Base-by-base conservation (phyloP, 805 yeast species). In the Myxozyma kluyveri region DNA sequence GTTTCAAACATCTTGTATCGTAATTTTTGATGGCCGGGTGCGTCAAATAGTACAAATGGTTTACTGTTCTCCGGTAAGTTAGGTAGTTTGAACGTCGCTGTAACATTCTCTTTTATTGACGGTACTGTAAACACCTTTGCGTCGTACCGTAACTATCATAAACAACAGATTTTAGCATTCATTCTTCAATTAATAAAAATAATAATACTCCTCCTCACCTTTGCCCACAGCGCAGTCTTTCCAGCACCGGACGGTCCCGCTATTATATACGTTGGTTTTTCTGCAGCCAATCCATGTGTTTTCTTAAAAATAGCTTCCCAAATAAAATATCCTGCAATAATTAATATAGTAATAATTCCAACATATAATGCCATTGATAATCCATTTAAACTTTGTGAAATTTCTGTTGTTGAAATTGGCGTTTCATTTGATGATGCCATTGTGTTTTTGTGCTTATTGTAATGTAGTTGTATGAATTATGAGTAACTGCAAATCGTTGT, bases 21-120 rank as follows among this genome's bases (percentile, higher is more conserved):
- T 60, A 90, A 79, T 68, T 88, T 88, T 49, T 78, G 71, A 69
- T 86, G 89, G n/a, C 97, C 96, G 1, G 99, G 99, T 56, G 82
- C 82, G 63, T 91, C 98, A 46, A 84, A 75, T 36, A 90, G 67
- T 55, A 76, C 79, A 63, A 72, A 76, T 50, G 63, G 69, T 52
- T 67, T 74, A 60, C 64, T 69, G 43, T 57, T 71, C 6, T 55
- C 65, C 3, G 68, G 65, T 1, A 69, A 69, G 4, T 69, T 63
- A 9, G 79, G 79, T n/a, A 81, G 60, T 44, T 65, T 60, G 47
- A 74, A 68, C 7, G 62, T 57, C 5, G 67, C 70, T 4, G 69
- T 67, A 22, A 63, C 50, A 61, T 72, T 78, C n/a, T 77, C 72
- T 46, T 73, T 78, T 54, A 77, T 79, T 0, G 84, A 78, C 40